Evolutionary conservation across 495 filamentous ascomycete species (phyloP), one percentile per base, ranked within the genome.

Genomic region (Aspergillus panamensis): DNA sequence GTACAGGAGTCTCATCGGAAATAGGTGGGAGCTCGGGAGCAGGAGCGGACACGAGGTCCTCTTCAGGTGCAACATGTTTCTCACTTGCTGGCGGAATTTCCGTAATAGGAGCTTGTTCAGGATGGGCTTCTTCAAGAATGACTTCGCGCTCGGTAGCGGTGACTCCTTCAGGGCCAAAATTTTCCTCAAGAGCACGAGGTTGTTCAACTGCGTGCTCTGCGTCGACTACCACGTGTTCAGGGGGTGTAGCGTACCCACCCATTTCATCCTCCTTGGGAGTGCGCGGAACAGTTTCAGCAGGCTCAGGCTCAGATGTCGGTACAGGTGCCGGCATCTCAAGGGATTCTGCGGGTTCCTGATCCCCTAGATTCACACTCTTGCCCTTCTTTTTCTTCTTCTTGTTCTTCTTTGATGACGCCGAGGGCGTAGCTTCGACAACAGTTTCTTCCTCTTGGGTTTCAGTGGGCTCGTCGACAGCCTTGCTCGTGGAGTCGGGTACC

Each of bases 301-400:
- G 31, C 16, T 42, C 53, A 10, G 43, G 17, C 21, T 31, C 30
- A 9, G 50, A 17, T 10, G 44, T 37, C 17, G 48, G 43, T 9
- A 31, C 47, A 42, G 55, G 29, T 32, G 33, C 9, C 14, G 62
- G 40, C 33, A 61, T 48, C 25, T 57, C 40, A 44, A 42, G 39
- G 4, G 25, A 44, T 25, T 19, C 10, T n/a, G 35, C 47, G 40
- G 59, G 33, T 29, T 65, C 65, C 4, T 51, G 16, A 52, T 58
- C 43, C 51, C 48, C 35, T 33, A 58, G 37, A 20, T 69, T 65
- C 30, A 63, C 49, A 47, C 55, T 70, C 16, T 71, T 65, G 13
- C 58, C 62, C 61, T 73, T 72, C 59, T 69, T 74, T 29, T 71
- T 71, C 50, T 72, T 73, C 37, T 74, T 72, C 58, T 69, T 72